Evolutionary conservation across 768 basidiomycete genomes (phyloP), one percentile per base, ranked within the genome.

Genomic region (Lyophyllum decastes): DNA sequence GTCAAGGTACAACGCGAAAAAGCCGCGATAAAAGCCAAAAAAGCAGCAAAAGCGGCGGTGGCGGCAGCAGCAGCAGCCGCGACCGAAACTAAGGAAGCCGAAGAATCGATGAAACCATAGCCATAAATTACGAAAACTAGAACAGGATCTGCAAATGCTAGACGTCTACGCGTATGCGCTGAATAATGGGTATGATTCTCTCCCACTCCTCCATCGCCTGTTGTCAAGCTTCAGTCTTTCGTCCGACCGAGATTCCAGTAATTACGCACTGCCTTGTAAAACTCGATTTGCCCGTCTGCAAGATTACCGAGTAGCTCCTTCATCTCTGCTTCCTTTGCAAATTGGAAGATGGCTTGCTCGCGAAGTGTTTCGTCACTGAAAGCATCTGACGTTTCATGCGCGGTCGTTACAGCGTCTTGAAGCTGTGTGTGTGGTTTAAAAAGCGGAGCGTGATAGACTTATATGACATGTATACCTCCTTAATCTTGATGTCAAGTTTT

Each of bases 151-250:
- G 30, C 30, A 43, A 50, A 50, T 44, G 40, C 33, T 48, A 35
- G 22, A 50, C 52, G 53, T 57, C 40, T 75, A 96, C 94, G 54
- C 92, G 88, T 77, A 96, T 96, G 55, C 92, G 90, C 73, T 95
- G 92, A 68, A 96, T 88, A 64, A 94, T 78, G 64, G 94, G 92
- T 81, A 95, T 94, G 69, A 95, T 90, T 73, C 90, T 81, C 54
- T 98, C 95, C 95, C 94, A 98, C 72, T 98, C 95, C 64, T 98
- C 94, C 91, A 96, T 95, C 54, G 92, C 87, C 89, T 94, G 62
- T 50, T 49, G 25, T 47, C 52, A 49, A 24, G 47, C 59, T 48
- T 51, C 41, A 16, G 45, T 47, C n/a, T 38, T 38, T 40, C n/a
- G 21, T 4, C 17, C 17, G 26, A n/a, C 6, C 17, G 4, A 48